Base-by-base conservation (phyloP, 129 eudicot species). In the Escallonia herrerae region DNA sequence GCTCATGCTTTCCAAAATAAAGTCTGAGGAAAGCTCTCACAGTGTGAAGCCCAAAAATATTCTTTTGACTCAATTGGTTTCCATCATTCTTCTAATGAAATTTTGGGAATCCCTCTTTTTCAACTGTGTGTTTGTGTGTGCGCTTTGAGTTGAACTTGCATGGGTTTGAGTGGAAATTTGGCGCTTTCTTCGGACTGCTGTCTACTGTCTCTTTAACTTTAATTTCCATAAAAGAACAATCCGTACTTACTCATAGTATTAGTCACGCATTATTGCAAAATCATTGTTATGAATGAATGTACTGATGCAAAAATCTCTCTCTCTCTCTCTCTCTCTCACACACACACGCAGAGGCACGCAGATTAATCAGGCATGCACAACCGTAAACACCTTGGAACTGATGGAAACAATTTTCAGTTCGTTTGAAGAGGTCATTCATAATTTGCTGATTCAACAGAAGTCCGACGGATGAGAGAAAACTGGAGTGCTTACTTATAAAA, bases 151-250 rank as follows among this genome's bases (percentile, higher is more conserved):
- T 75, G 55, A 3, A 58, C 40, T 53, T 80, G 66, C 77, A 66
- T 83, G 67, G 72, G 40, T 69, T 73, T 81, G 59, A 80, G 86
- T 84, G 84, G 67, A 56, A 65, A 58, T 53, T 84, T 80, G 74
- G 75, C 79, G 66, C 77, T 61, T 38, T 41, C 33, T 62, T 13
- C 33, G 14, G 11, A 6, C 12, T 51, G 56, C 12, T n/a, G 3
- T 51, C 12, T 51, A 51, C 12, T 11, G 8, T 7, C 1, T 22
- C 33, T 22, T 22, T 22, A 22, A 22, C 33, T 0, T 22, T 22
- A 0, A 22, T 22, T 22, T 22, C 33, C 33, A 22, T 22, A 22
- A 22, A 22, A 22, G 33, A 22, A 22, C 33, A 22, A 22, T 22
- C 33, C 13, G 33, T 53, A 11, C 58, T 12, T 14, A 53, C 58